Evolutionary conservation across 2,329 filamentous ascomycete species (phyloP).

Genomic region (Fusarium sp.): DNA sequence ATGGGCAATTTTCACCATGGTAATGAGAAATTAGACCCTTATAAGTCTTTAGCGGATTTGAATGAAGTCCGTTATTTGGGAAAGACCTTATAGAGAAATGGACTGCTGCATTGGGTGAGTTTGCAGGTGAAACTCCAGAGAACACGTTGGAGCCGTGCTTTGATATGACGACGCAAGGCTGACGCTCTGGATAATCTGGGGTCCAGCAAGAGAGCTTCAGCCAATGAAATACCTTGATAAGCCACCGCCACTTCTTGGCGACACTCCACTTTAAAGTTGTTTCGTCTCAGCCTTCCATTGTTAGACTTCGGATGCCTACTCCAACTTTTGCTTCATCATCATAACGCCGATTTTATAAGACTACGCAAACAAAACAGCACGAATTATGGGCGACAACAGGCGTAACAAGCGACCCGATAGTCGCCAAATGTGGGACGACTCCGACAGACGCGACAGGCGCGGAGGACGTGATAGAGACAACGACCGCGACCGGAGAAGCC

Average conservation of each 20-base stretch:
- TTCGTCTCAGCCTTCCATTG: conserved; percentile 41
- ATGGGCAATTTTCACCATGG: conserved; percentile 54
- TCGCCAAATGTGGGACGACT: conserved; percentile 73
- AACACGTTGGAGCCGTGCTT: conserved; percentile 44
- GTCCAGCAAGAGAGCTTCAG: conserved; percentile 35
- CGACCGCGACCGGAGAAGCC: conserved; percentile 52
- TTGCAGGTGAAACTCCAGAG: conserved; percentile 33
- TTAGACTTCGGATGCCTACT: conserved; percentile 18
- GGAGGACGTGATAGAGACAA: conserved; percentile 50
- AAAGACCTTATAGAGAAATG: background rate
- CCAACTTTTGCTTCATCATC: conserved; percentile 1
- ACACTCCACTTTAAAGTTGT: conserved; percentile 23
- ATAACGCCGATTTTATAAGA: background rate
- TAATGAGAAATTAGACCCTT: conserved; percentile 3
- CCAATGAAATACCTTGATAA: conserved; percentile 43
- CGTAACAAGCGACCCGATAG: conserved; percentile 63
- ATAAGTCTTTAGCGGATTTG: background rate
- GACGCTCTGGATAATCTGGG: conserved; percentile 25
- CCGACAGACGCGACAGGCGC: conserved; percentile 58
- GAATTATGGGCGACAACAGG: conserved; percentile 54
- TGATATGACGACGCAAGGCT: conserved; percentile 49
- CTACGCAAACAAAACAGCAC: background rate
- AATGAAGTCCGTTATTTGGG: background rate
- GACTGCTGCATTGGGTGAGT: conserved; percentile 24
- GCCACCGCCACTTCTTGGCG: conserved; percentile 39